Percentiles rank a stretch among this genome's conserved stretches.
Evolutionary conservation across 139 green algal genomes (phyloP).

Genomic region (Deuterostichococcus epilithicus): DNA sequence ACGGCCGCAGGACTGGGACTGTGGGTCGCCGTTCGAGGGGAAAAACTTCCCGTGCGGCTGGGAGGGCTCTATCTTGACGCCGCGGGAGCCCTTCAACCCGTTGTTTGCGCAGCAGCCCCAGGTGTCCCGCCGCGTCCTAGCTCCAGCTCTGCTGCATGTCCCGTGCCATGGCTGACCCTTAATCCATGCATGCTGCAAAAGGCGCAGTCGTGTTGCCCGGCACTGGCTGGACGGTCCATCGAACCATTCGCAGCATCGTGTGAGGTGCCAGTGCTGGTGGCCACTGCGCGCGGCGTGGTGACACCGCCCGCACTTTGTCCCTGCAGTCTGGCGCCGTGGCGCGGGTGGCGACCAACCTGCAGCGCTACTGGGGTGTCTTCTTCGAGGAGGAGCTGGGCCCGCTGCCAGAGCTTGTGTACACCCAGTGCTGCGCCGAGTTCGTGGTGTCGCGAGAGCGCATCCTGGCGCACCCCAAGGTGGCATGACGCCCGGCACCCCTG

Average conservation of each 20-base stretch:
- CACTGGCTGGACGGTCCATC: too few relatives aligned
- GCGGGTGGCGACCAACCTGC: background rate
- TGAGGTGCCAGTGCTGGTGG: too few relatives aligned
- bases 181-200: too few relatives aligned
- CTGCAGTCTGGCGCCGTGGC: background rate
- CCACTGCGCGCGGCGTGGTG: too few relatives aligned
- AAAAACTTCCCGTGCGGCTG: background rate
- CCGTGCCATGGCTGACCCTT: too few relatives aligned
- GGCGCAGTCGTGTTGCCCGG: too few relatives aligned
- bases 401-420: constrained; percentile 11
- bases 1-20: background rate
- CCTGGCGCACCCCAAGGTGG: background rate
- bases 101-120: background rate
- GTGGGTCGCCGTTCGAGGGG: background rate
- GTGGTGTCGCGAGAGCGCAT: constrained; percentile 20
- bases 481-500: too few relatives aligned
- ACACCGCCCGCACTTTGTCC: too few relatives aligned
- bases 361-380: background rate
- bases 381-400: constrained; percentile 5
- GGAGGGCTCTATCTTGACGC: background rate
- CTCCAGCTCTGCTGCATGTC: too few relatives aligned
- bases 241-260: too few relatives aligned
- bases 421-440: constrained; percentile 27
- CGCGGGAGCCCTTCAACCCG: background rate
- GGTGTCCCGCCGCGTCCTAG: too few relatives aligned